These are phyloP conservation scores for Tephrocybe sp. DNA, from an alignment of 768 basidiomycete genomes.

Conservation along the genomic window DNA sequence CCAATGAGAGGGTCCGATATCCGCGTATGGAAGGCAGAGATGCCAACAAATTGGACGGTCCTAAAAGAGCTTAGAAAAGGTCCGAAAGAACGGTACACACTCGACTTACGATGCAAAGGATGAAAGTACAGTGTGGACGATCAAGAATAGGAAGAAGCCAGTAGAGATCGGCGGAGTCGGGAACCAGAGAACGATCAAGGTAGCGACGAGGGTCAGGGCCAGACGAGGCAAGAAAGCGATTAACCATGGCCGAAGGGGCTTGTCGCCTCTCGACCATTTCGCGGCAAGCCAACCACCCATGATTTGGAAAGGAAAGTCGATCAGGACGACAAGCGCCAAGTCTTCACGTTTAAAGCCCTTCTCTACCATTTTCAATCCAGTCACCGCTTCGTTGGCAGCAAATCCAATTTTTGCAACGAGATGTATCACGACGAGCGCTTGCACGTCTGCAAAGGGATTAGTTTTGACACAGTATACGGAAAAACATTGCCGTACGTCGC, in stretches of 20 bases:
- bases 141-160: conserved; percentile 77
- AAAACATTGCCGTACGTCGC: conserved; percentile 56
- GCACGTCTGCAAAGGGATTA: conserved; percentile 63
- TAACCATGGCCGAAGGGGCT: conserved; percentile 84
- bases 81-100: conserved; percentile 1
- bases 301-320: conserved; percentile 98
- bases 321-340: conserved; percentile 89
- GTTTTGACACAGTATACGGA: background rate
- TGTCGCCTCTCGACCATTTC: conserved; percentile 81
- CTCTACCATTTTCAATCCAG: conserved; percentile 91
- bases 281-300: conserved; percentile 92
- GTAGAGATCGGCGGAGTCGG: conserved; percentile 71
- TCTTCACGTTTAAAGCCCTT: conserved; percentile 96
- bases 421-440: conserved; percentile 82
- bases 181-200: conserved; percentile 81
- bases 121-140: conserved; percentile 77
- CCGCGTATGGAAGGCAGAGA: conserved; percentile 97
- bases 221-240: conserved; percentile 89
- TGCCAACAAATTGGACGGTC: conserved; percentile 98
- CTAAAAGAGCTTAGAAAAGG: conserved; percentile 35
- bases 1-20: conserved; percentile 96
- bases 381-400: conserved; percentile 89
- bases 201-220: conserved; percentile 65
- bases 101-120: conserved; percentile 77
- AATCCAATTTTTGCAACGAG: conserved; percentile 93